These are phyloP conservation scores for Globisporangium parvum DNA, from an alignment of 352 stramenopile species.

Conservation along the genomic window DNA sequence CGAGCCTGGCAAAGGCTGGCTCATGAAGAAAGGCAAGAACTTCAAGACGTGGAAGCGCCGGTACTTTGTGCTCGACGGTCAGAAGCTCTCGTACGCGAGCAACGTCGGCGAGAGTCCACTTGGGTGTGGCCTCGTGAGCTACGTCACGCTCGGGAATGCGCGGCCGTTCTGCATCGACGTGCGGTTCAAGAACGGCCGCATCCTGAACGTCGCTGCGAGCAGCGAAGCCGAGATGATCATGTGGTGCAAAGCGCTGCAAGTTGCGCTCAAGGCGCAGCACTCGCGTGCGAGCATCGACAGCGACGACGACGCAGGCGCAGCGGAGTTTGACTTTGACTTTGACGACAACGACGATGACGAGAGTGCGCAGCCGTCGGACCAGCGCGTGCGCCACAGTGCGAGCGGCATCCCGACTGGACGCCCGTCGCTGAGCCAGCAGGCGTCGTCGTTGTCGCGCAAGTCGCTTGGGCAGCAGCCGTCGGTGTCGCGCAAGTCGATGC, in stretches of 20 bases:
- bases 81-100: constrained; percentile 52
- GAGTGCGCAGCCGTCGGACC: constrained; percentile 11
- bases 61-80: constrained; percentile 52
- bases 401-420: not conserved
- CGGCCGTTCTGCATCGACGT: constrained; percentile 70
- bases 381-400: constrained; percentile 5
- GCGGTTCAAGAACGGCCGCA: constrained; percentile 51
- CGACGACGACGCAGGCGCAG: constrained; percentile 14
- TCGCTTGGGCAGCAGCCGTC: not conserved
- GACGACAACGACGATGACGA: constrained; percentile 45
- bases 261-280: constrained; percentile 28
- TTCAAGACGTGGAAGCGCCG: constrained; percentile 66
- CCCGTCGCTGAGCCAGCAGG: constrained; percentile 3
- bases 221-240: constrained; percentile 49
- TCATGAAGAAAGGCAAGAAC: constrained; percentile 57
- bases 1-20: constrained; percentile 33
- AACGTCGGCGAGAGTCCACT: constrained; percentile 29
- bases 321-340: constrained; percentile 54
- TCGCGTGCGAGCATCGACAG: constrained; percentile 28
- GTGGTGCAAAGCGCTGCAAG: constrained; percentile 57
- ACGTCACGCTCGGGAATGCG: constrained; percentile 46
- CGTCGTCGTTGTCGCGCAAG: not conserved
- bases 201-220: constrained; percentile 49
- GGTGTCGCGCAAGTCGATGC: not conserved
- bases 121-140: constrained; percentile 43